Percentiles rank a stretch among this genome's conserved stretches.
Evolutionary conservation across 1,284 basidiomycete genomes (phyloP).

Genomic region (Apiotrichum akiyoshidainum): DNA sequence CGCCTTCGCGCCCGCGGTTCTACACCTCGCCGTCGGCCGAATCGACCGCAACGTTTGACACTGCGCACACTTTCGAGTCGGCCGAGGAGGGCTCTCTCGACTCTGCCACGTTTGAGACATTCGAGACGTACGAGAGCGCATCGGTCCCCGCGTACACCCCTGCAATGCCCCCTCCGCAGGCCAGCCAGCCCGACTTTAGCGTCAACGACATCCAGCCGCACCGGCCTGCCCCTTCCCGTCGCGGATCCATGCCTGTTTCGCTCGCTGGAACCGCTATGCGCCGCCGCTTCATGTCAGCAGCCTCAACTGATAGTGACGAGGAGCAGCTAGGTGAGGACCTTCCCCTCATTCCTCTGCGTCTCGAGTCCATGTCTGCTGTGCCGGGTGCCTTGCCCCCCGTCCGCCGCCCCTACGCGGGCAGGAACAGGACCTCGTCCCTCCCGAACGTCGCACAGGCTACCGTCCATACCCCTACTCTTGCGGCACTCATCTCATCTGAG

Average conservation of each 20-base stretch:
- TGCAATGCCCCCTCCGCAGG: background rate
- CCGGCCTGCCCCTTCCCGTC: background rate
- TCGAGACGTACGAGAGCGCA: background rate
- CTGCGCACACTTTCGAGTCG: background rate
- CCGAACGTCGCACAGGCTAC: background rate
- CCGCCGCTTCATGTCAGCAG: background rate
- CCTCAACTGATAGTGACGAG: background rate
- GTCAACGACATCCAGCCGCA: background rate
- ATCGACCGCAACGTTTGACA: constrained; percentile 2
- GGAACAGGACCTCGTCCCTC: background rate
- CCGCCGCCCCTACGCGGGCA: constrained; percentile 1
- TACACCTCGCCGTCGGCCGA: background rate
- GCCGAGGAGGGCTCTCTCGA: constrained; percentile 6
- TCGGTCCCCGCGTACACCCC: background rate
- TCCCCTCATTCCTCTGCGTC: background rate
- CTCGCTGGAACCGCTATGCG: constrained; percentile 1
- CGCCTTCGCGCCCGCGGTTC: background rate
- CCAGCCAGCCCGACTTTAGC: background rate
- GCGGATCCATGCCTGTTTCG: background rate
- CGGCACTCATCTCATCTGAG: background rate
- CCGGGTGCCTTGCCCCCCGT: background rate
- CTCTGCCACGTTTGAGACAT: constrained; percentile 6
- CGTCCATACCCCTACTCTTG: background rate
- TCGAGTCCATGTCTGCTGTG: background rate
- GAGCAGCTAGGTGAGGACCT: background rate